Base-by-base conservation (phyloP, 768 basidiomycete genomes). In the Fomitopsis serialis region DNA sequence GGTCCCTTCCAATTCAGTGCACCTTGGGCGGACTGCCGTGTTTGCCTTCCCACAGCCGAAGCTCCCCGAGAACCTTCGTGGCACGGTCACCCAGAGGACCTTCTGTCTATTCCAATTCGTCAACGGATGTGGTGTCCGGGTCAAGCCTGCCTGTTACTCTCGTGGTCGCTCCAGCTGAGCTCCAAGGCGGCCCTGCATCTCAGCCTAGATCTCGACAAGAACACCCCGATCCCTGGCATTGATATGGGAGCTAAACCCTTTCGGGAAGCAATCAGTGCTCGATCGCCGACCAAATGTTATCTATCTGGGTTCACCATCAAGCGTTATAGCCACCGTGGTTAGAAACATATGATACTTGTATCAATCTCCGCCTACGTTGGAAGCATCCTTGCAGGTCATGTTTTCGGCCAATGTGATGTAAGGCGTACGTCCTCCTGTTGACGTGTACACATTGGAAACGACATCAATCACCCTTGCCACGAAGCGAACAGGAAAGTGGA, bases 201-300 rank as follows among this genome's bases (percentile, higher is more conserved):
- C 37, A 25, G 42, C 42, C 15, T 15, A n/a, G 37, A 50, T 46
- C 47, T 48, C 27, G 22, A 37, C 52, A 42, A 49, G 56, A 54
- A 5, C 29, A 32, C 58, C 50, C 58, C 58, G 58, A 59, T 59
- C 55, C 12, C 10, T 29, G 24, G 32, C 48, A 8, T 49, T 49
- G 6, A 21, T 11, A 22, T 10, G 7, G 37, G 21, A 32, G 53
- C 58, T 56, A 54, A 44, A 17, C 58, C 53, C 6, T 32, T 54
- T 54, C 46, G 29, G 53, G 50, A 11, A 49, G 9, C 15, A 43
- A 37, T 37, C 42, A 48, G 27, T 49, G 19, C 36, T 49, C 48
- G 48, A 49, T 49, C 48, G 48, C 36, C 48, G 25, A 49, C 37
- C n/a, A 40, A 40, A 40, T 40, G 37, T 40, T 37, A 49, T 32